Percentiles rank a stretch among this genome's conserved stretches.
phyloP scores from a whole-genome alignment of 371 early-diverging fungal genomes.

The Rhizopus arrhizus region DNA sequence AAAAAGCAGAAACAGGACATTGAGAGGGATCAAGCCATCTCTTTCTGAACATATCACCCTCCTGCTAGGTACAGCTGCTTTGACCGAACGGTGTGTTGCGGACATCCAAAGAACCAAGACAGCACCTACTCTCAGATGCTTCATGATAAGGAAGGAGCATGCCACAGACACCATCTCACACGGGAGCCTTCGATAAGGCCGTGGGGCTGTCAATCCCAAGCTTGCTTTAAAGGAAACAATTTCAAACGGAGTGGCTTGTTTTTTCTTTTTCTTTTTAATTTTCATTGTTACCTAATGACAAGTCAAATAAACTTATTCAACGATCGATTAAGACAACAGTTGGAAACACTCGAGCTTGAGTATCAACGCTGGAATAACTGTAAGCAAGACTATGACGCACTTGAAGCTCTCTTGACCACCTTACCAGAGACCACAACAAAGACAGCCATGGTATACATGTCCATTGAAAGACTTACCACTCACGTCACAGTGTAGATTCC shows the following conservation, averaged over 20 bases:
- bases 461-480: neutral
- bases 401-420: slow-evolving; percentile 52
- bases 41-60: too few relatives aligned
- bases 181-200: too few relatives aligned
- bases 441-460: slow-evolving; percentile 54
- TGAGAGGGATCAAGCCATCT: too few relatives aligned
- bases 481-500: slow-evolving; percentile 58
- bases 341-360: slow-evolving; percentile 20
- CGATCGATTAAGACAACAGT: slow-evolving; percentile 17
- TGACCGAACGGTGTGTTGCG: too few relatives aligned
- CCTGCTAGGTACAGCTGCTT: too few relatives aligned
- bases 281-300: slow-evolving; percentile 1
- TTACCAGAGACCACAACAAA: slow-evolving; percentile 58
- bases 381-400: slow-evolving; percentile 58
- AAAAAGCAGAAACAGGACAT: too few relatives aligned
- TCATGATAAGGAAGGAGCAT: neutral
- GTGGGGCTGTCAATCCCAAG: neutral
- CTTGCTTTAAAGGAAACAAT: slow-evolving; percentile 15
- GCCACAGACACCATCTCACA: too few relatives aligned
- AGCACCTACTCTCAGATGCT: too few relatives aligned
- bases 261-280: neutral
- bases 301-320: slow-evolving; percentile 20
- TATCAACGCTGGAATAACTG: slow-evolving; percentile 38
- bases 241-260: neutral
- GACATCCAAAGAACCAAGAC: too few relatives aligned